Base-by-base conservation (phyloP, 2,329 filamentous ascomycete genomes). In the Stagonosporopsis chrysanthemi region DNA sequence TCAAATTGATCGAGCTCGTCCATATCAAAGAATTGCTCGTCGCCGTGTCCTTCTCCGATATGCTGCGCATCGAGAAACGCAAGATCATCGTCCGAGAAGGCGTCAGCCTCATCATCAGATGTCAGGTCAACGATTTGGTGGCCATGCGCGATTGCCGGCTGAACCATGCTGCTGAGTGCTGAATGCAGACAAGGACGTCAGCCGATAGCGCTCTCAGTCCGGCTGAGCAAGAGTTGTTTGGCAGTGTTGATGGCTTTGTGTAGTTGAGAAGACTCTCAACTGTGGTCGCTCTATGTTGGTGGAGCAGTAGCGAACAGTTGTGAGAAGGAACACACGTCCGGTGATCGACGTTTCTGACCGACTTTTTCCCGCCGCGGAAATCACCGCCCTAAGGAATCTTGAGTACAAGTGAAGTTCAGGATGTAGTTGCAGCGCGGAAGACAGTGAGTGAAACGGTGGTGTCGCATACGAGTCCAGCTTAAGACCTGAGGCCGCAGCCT, bases 41-140 rank as follows among this genome's bases (percentile, higher is more conserved):
- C 44, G 22, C 54, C 50, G 19, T 28, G 29, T 26, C 36, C 36
- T 6, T 54, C 52, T 42, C 22, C 43, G 23, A 38, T 33, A 19
- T 33, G 50, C 19, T 33, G 52, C 39, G 52, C 61, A 35, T 61
- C 58, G 19, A 43, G 53, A 24, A 44, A 48, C 28, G 55, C 22
- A 28, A 24, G 23, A 4, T 29, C 31, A 24, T 66, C 66, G 11
- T 46, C 44, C 26, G 53, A 23, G 24, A 24, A 26, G 6, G 28
- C 35, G 24, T 66, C 66, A 7, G 64, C 48, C 22, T 69, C 69
- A 44, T 62, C 61, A 42, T 72, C 70, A 6, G 65, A 69, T 22
- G 53, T 38, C 11, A 74, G 45, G n/a, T 71, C 58, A 17, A 73
- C 54, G 3, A 69, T 41, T 38, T 70, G 52, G 46, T 52, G 22